Conservation (phyloP, 805 yeast species). For the Crinitomyces ghanaensis region DNA sequence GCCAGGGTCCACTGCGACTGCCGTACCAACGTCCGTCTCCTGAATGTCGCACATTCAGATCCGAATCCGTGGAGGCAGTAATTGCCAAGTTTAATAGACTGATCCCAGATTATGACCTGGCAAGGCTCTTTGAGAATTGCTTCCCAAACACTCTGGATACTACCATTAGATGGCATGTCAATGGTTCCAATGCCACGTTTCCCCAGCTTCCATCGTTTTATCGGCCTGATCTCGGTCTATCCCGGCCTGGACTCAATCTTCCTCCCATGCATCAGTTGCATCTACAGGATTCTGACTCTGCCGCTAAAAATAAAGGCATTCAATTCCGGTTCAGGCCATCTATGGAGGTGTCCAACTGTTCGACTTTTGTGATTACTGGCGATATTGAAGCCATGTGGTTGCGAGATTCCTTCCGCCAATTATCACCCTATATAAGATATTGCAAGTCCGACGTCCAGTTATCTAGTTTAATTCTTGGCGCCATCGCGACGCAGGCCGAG, state of each 20-base stretch:
- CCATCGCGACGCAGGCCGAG: slow-evolving; percentile 66
- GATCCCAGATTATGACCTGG: slow-evolving; percentile 53
- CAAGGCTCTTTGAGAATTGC: slow-evolving; percentile 66
- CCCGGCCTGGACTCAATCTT: too few species aligned
- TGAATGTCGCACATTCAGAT: slow-evolving; percentile 61
- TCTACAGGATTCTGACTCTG: too few species aligned
- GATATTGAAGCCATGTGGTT: slow-evolving; percentile 93
- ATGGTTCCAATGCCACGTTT: neutral
- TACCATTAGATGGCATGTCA: slow-evolving; percentile 60
- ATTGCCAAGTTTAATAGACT: slow-evolving; percentile 40
- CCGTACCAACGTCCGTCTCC: slow-evolving; percentile 70
- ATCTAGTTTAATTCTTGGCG: slow-evolving; percentile 52
- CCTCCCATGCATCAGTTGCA: too few species aligned
- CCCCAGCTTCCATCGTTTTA: too few species aligned
- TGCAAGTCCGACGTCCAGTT: slow-evolving; percentile 40
- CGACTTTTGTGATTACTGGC: slow-evolving; percentile 78
- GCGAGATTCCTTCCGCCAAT: slow-evolving; percentile 75
- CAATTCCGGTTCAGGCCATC: too few species aligned
- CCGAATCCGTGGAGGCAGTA: slow-evolving; percentile 48
- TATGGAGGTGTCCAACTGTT: too few species aligned
- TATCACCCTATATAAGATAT: slow-evolving; percentile 61
- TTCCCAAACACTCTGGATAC: slow-evolving; percentile 85
- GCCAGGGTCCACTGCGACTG: slow-evolving; percentile 41
- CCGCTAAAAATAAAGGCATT: too few species aligned
- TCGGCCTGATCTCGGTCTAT: too few species aligned